Percentiles rank a stretch among this genome's conserved stretches.
phyloP scores from a whole-genome alignment of 208 protist genomes.

The Acanthamoeba lenticulata region DNA sequence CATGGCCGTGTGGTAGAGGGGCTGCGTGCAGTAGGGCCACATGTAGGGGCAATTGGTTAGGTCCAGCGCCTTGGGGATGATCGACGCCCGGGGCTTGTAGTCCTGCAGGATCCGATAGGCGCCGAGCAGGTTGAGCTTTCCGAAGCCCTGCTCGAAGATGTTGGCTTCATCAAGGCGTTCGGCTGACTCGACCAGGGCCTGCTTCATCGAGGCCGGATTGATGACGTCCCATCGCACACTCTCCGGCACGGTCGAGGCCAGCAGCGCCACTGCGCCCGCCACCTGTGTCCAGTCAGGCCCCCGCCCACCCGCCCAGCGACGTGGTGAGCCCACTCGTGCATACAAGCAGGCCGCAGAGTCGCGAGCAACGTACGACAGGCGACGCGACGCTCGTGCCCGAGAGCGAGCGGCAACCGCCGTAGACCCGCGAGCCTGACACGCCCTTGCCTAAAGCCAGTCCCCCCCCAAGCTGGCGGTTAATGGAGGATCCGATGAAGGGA shows the following conservation, averaged over 20 bases:
- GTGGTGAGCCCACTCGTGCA: neutral
- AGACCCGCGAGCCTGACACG: constrained; percentile 73
- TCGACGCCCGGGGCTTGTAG: constrained; percentile 77
- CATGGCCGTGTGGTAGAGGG: constrained; percentile 85
- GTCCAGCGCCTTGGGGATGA: constrained; percentile 81
- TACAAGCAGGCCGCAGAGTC: neutral
- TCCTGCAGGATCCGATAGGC: constrained; percentile 73
- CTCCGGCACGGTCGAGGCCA: constrained; percentile 74
- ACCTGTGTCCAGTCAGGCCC: constrained; percentile 70
- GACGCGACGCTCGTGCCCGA: constrained; percentile 95
- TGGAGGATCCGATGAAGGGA: neutral
- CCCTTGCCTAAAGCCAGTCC: constrained; percentile 37
- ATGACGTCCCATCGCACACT: constrained; percentile 52
- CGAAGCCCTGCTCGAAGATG: constrained; percentile 89
- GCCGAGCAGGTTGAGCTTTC: constrained; percentile 85
- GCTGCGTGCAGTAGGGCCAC: constrained; percentile 95
- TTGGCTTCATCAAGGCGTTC: constrained; percentile 73
- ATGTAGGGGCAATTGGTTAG: constrained; percentile 88
- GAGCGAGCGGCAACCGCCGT: constrained; percentile 84
- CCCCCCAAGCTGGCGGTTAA: neutral
- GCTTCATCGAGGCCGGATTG: constrained; percentile 91
- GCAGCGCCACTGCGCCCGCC: constrained; percentile 91
- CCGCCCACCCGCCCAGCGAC: neutral
- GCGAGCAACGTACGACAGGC: constrained; percentile 87
- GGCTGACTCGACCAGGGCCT: constrained; percentile 83